Base-by-base conservation (phyloP, 768 basidiomycete species). In the Tulasnella sp. region DNA sequence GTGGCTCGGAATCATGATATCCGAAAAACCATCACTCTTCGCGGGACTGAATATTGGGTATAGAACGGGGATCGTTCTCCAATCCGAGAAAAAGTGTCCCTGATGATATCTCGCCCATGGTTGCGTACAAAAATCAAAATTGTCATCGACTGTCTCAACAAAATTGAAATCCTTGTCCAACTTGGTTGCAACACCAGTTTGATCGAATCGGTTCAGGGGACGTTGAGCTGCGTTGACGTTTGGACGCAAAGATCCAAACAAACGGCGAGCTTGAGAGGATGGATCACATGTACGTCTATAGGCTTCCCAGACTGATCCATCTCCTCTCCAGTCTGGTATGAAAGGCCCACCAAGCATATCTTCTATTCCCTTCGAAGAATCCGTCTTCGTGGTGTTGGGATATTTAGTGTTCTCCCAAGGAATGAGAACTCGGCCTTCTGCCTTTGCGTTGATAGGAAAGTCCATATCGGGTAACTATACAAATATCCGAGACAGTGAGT, bases 51-150 rank as follows among this genome's bases (percentile, higher is more conserved):
- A 85, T 25, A 99, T 77, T 5, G 95, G 95, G 64, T 87, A 92
- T n/a, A 93, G 71, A 1, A 77, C 77, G 9, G 84, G 77, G 53
- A 96, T 80, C 0, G 83, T 84, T 19, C 92, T 72, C 86, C 89
- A 95, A 65, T 99, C 93, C 15, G 87, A 88, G 75, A 95, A 98
- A 66, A 95, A 96, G 65, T 90, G 91, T 9, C 92, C 91, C 62
- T 98, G 95, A 25, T 74, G 73, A 60, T 84, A 80, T 58, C 83
- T 90, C 16, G 83, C 80, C 67, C 86, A 83, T 0, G 93, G 90
- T 29, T 77, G 69, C 28, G 67, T 60, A 65, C 95, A 99, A 61
- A 84, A 91, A 60, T 92, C 79, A 55, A 77, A 72, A 4, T 70
- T 69, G 45, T 77, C 70, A n/a, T 85, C 78, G 8, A 80, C 78